These are phyloP conservation scores for Punica granatum DNA, from an alignment of 345 rosid species.

Conservation along the genomic window DNA sequence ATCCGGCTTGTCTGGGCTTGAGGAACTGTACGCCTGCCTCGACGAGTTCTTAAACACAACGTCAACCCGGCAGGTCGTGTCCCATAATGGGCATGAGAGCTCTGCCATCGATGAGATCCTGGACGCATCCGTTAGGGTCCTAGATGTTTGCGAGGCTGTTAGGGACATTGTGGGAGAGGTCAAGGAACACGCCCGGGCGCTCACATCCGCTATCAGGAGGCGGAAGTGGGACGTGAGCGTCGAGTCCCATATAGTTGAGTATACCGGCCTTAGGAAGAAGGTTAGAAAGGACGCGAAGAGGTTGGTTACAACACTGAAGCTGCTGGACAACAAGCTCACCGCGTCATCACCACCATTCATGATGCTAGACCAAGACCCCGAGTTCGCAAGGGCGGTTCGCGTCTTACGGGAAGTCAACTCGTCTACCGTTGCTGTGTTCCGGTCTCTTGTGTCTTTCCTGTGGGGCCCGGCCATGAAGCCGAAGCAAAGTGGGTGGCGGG, in stretches of 20 bases:
- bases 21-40: constrained; percentile 32
- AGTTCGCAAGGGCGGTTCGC: constrained; percentile 26
- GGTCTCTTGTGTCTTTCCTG: constrained; percentile 39
- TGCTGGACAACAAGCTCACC: constrained; percentile 26
- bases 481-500: constrained; percentile 34
- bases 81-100: constrained; percentile 20
- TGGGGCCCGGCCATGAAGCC: constrained; percentile 6
- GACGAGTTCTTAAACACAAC: constrained; percentile 49
- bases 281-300: constrained; percentile 51
- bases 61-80: constrained; percentile 41
- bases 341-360: not conserved
- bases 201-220: constrained; percentile 56
- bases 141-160: constrained; percentile 48
- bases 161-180: constrained; percentile 43
- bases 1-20: constrained; percentile 30
- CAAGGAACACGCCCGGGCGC: constrained; percentile 40
- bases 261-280: constrained; percentile 40
- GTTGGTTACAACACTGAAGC: constrained; percentile 33
- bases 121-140: constrained; percentile 50
- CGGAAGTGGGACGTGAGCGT: constrained; percentile 38
- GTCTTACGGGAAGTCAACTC: constrained; percentile 33
- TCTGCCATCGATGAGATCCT: constrained; percentile 34
- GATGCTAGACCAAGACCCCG: constrained; percentile 29
- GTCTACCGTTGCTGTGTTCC: constrained; percentile 26
- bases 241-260: constrained; percentile 17